A percentile compares a stretch with the other conserved stretches of the same genome.
Evolutionary conservation across 176 grass and related monocot genomes (phyloP).

Genomic region (Lolium multiflorum): DNA sequence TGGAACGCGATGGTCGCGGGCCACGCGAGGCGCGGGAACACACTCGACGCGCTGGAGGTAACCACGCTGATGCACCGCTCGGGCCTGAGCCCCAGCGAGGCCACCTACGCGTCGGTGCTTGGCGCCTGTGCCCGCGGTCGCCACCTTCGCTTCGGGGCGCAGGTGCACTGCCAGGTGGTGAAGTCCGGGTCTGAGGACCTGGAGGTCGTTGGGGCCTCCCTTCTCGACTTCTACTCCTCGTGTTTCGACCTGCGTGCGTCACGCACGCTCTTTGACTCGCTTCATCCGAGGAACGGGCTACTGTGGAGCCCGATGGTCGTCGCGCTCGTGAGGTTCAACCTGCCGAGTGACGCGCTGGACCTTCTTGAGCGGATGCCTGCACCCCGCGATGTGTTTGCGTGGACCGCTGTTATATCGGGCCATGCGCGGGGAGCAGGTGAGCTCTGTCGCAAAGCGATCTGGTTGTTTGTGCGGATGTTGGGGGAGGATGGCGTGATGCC

Average conservation of each 20-base stretch:
- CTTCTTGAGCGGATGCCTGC: constrained; percentile 47
- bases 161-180: constrained; percentile 50
- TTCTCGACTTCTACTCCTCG: constrained; percentile 59
- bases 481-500: constrained; percentile 18
- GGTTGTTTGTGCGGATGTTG: constrained; percentile 48
- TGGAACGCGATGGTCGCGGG: constrained; percentile 45
- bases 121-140: constrained; percentile 51
- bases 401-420: constrained; percentile 57
- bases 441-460: constrained; percentile 37
- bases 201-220: constrained; percentile 36
- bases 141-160: constrained; percentile 3
- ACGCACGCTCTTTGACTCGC: constrained; percentile 24
- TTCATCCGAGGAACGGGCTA: constrained; percentile 37
- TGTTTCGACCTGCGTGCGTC: constrained; percentile 40
- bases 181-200: constrained; percentile 48
- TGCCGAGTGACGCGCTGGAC: constrained; percentile 38
- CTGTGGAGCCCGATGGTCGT: constrained; percentile 66
- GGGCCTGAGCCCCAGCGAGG: constrained; percentile 10
- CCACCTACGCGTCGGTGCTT: constrained; percentile 49
- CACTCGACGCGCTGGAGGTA: constrained; percentile 20
- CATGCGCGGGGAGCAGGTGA: not conserved
- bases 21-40: constrained; percentile 23
- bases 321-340: constrained; percentile 58
- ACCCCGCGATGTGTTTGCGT: constrained; percentile 44
- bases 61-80: constrained; percentile 42